Percentiles rank a stretch among this genome's conserved stretches.
Conservation (phyloP, 2,329 filamentous ascomycete genomes). For the Coleophoma crateriformis region DNA sequence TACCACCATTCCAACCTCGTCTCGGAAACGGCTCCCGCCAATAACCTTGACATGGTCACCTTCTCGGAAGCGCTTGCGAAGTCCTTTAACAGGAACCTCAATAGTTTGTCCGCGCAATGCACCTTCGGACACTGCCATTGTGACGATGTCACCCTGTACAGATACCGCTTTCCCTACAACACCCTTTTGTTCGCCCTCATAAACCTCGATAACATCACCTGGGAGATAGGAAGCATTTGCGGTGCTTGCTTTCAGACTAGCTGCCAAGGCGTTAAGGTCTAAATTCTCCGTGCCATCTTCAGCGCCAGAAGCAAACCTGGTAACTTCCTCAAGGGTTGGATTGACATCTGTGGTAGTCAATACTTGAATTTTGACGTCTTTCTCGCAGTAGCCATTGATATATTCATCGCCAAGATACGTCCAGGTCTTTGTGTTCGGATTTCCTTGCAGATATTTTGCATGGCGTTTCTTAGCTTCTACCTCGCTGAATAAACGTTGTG, state of each 20-base stretch:
- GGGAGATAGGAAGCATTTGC: slow-evolving; percentile 80
- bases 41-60: slow-evolving; percentile 99
- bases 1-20: slow-evolving; percentile 96
- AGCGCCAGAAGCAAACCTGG: slow-evolving; percentile 81
- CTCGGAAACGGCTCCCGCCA: slow-evolving; percentile 86
- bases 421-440: slow-evolving; percentile 56
- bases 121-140: slow-evolving; percentile 78
- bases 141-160: slow-evolving; percentile 88
- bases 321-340: slow-evolving; percentile 89
- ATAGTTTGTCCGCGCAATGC: slow-evolving; percentile 78
- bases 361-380: slow-evolving; percentile 86
- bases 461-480: slow-evolving; percentile 87
- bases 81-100: slow-evolving; percentile 84
- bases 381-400: slow-evolving; percentile 86
- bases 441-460: slow-evolving; percentile 50
- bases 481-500: slow-evolving; percentile 89
- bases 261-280: slow-evolving; percentile 84
- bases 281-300: slow-evolving; percentile 93
- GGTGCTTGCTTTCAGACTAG: slow-evolving; percentile 80
- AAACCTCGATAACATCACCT: slow-evolving; percentile 95
- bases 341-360: slow-evolving; percentile 86
- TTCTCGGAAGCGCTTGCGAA: slow-evolving; percentile 86
- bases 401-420: slow-evolving; percentile 86
- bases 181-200: slow-evolving; percentile 89
- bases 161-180: slow-evolving; percentile 80